Conservation (phyloP, 345 rosid genomes). For the Fremontodendron californicum region DNA sequence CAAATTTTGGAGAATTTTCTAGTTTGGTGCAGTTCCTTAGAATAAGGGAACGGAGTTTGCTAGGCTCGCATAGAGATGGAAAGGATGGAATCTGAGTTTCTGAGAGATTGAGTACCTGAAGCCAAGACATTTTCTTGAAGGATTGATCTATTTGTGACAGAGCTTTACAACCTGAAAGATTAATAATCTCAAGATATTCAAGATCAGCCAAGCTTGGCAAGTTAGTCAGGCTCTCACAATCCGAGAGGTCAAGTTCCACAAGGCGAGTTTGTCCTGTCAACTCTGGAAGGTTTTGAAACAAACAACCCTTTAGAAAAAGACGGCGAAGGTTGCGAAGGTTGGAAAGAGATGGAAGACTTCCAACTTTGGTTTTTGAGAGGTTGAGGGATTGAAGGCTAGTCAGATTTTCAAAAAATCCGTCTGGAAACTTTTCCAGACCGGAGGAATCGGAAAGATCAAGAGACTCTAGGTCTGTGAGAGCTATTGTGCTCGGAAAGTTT, state of each 20-base stretch:
- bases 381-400: constrained; percentile 27
- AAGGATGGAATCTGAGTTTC: constrained; percentile 30
- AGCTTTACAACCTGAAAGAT: constrained; percentile 19
- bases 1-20: constrained; percentile 8
- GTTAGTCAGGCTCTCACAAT: neutral
- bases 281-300: constrained; percentile 10
- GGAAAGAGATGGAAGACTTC: constrained; percentile 18
- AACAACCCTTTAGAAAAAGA: constrained; percentile 31
- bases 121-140: constrained; percentile 20
- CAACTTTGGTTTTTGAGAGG: constrained; percentile 34
- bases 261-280: constrained; percentile 18
- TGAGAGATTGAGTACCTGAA: constrained; percentile 26
- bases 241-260: constrained; percentile 22
- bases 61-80: constrained; percentile 17
- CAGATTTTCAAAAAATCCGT: constrained; percentile 35
- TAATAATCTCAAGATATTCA: constrained; percentile 22
- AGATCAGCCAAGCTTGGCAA: constrained; percentile 19
- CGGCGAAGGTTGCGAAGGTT: constrained; percentile 16
- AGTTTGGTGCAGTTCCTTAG: constrained; percentile 19
- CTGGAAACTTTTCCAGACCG: constrained; percentile 12
- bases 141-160: constrained; percentile 7
- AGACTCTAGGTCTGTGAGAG: constrained; percentile 30
- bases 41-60: constrained; percentile 22
- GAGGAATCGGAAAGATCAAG: constrained; percentile 46
- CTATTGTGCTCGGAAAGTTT: constrained; percentile 19